Conservation (phyloP, 2,329 filamentous ascomycete genomes). For the Venturia asperata region DNA sequence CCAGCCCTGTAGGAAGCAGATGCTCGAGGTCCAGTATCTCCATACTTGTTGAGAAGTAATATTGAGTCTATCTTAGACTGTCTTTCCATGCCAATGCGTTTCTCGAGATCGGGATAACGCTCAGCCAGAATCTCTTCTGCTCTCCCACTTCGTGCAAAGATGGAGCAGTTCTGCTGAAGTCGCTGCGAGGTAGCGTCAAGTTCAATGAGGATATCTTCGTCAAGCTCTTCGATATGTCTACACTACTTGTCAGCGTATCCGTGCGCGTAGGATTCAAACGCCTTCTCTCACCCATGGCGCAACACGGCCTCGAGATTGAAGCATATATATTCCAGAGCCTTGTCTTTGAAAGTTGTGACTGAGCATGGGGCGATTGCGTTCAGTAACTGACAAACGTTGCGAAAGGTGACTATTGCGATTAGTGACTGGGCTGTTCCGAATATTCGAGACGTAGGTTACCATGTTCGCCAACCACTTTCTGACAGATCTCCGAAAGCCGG, state of each 20-base stretch:
- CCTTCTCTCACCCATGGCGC: slow-evolving; percentile 59
- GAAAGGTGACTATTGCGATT: slow-evolving; percentile 54
- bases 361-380: slow-evolving; percentile 81
- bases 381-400: slow-evolving; percentile 78
- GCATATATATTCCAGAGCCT: slow-evolving; percentile 83
- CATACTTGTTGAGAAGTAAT: slow-evolving; percentile 55
- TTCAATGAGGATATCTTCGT: slow-evolving; percentile 73
- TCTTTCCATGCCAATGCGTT: slow-evolving; percentile 60
- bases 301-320: slow-evolving; percentile 87
- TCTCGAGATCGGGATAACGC: slow-evolving; percentile 54
- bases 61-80: slow-evolving; percentile 69
- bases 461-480: slow-evolving; percentile 73
- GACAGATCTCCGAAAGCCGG: slow-evolving; percentile 80
- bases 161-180: slow-evolving; percentile 60
- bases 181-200: slow-evolving; percentile 72
- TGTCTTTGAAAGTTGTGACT: slow-evolving; percentile 78
- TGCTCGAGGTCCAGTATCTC: slow-evolving; percentile 58
- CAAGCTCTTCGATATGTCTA: slow-evolving; percentile 72
- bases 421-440: slow-evolving; percentile 22
- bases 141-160: slow-evolving; percentile 72
- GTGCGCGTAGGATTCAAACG: neutral
- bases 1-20: slow-evolving; percentile 56
- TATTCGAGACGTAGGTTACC: slow-evolving; percentile 37
- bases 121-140: slow-evolving; percentile 61
- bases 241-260: neutral